phyloP scores from a whole-genome alignment of 805 yeast species.

The Saturnispora besseyi region DNA sequence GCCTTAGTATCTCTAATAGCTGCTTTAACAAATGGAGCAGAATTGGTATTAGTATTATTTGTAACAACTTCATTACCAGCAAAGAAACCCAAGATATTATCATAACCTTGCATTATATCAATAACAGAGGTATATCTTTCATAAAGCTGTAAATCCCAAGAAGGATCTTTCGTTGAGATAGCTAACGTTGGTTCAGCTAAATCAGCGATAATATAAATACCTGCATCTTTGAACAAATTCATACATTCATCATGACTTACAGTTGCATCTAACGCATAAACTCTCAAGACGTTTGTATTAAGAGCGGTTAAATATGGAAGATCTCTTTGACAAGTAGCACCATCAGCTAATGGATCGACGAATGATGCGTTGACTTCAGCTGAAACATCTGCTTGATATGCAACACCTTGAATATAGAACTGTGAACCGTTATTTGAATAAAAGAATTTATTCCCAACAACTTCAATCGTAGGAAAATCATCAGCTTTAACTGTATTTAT shows the following conservation, averaged over 20 bases:
- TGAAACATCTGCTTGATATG: conserved; percentile 68
- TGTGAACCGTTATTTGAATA: conserved; percentile 64
- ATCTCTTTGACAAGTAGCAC: conserved; percentile 66
- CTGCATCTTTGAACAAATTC: conserved; percentile 67
- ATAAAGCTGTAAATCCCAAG: conserved; percentile 65
- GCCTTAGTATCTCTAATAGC: conserved; percentile 83
- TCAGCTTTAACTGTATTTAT: conserved; percentile 16
- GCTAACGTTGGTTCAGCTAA: conserved; percentile 78
- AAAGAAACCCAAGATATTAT: conserved; percentile 85
- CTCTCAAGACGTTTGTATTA: conserved; percentile 71
- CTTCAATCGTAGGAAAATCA: conserved; percentile 43
- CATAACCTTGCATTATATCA: conserved; percentile 67
- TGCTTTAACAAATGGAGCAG: conserved; percentile 93
- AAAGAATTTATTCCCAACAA: conserved; percentile 70
- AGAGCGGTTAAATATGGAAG: conserved; percentile 61
- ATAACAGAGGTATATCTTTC: conserved; percentile 75
- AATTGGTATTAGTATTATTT: conserved; percentile 69
- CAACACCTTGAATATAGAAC: conserved; percentile 81
- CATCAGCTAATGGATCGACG: conserved; percentile 74
- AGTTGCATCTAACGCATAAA: conserved; percentile 76
- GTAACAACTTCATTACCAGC: conserved; percentile 98
- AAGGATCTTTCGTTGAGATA: conserved; percentile 67
- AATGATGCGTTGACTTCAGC: conserved; percentile 32
- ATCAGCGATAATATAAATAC: conserved; percentile 87
- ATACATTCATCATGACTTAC: conserved; percentile 71